Base-by-base conservation (phyloP, 352 stramenopile genomes). In the Phytophthora agathidicida region DNA sequence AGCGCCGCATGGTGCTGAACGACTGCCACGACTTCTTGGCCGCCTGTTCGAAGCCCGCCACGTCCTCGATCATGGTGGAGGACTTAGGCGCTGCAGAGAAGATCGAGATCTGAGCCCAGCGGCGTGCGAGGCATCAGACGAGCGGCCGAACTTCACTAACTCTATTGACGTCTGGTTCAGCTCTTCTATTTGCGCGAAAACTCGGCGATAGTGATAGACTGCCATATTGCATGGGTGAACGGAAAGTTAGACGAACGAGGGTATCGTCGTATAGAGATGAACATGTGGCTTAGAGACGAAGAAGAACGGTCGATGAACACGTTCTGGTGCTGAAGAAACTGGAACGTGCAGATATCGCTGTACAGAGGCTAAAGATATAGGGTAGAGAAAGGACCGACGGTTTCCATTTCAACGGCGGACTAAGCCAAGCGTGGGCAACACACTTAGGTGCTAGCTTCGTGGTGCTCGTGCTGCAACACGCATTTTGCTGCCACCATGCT, bases 11-110 rank as follows among this genome's bases (percentile, higher is more conserved):
- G 45, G 86, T 94, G 39, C 78, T 91, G 68, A 94, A 93, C 33
- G 79, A 91, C 73, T 94, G 86, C 86, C 86, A 94, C 17, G 81
- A 90, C 79, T 92, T 86, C 65, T 89, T 89, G 42, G 80, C 82
- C 7, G 79, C 73, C 24, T 83, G 65, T 48, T 91, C 82, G 49
- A 91, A 89, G 70, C 74, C 75, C 16, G 55, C 57, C 17, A 75
- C 66, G 19, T 77, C 73, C 53, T 81, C 60, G 23, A 78, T 83
- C 63, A 76, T 77, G 11, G 7, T 37, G 10, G 3, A 9, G 5
- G 23, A 17, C 14, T 30, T 62, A 48, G n/a, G 27, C 33, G 37
- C 13, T 24, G 32, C 26, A 36, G 30, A 32, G 55, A 49, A 52
- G 42, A 57, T 60, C 36, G 53, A 64, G 47, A 58, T 65, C 55